Base-by-base conservation (phyloP, 495 filamentous ascomycete genomes). In the Xylaria venustula region DNA sequence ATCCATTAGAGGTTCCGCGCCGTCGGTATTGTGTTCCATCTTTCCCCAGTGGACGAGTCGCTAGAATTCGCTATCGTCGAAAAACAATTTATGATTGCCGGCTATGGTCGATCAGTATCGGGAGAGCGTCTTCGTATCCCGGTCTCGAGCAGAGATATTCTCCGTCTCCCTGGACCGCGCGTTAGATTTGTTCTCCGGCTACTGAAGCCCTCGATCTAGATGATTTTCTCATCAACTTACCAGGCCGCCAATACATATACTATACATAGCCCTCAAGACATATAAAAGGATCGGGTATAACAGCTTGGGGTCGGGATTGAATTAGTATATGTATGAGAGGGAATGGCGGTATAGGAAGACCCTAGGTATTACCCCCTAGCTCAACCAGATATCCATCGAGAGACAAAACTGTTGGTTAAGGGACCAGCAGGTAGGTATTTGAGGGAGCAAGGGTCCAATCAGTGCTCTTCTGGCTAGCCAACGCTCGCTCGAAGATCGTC, bases 1-100 rank as follows among this genome's bases (percentile, higher is more conserved):
- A 51, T 62, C 71, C 48, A 72, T 64, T 8, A 66, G 45, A 51
- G 67, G 65, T 47, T 72, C 65, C 34, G 64, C 44, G 41, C 15
- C 17, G 19, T 36, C 19, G 37, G 25, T 61, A 22, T 12, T 58
- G 36, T 46, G 36, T 42, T 63, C 53, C 61, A 61, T 67, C 64
- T 46, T 59, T 22, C 55, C 17, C 36, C 46, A 46, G n/a, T n/a
- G n/a, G 23, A 41, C 12, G 20, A 17, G 5, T 34, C 30, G 30
- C 30, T 34, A 5, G 11, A 11, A 34, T 34, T 34, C 30, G 30
- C 11, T 5, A 34, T 34, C 30, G 30, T 34, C 30, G 30, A 11
- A 34, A n/a, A n/a, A n/a, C n/a, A n/a, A n/a, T n/a, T n/a, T 46
- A 11, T 34, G 30, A 11, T 34, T 49, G 37, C 45, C 41, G 34